These are phyloP conservation scores for Penicillium paradoxum DNA, from an alignment of 495 filamentous ascomycete species.

Conservation along the genomic window DNA sequence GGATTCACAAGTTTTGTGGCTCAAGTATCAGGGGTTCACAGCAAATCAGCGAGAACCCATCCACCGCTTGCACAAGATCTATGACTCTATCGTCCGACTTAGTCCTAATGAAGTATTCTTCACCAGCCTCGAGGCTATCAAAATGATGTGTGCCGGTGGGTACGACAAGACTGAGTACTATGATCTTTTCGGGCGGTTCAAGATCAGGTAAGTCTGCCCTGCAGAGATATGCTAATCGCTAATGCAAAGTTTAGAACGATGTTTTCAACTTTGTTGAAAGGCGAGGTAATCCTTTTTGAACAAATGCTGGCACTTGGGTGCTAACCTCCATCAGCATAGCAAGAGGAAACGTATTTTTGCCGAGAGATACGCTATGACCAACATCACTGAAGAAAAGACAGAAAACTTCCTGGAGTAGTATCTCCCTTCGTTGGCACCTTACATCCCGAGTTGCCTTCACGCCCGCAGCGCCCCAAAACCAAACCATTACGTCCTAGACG, in stretches of 20 bases:
- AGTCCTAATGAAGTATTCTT: conserved; percentile 60
- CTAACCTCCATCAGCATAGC: conserved; percentile 44
- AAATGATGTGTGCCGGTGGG: conserved; percentile 63
- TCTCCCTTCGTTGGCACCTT: conserved; percentile 20
- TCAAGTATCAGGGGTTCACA: conserved; percentile 56
- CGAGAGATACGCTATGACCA: conserved; percentile 62
- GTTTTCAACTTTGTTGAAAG: conserved; percentile 56
- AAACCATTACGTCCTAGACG: conserved; percentile 36
- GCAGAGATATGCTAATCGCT: conserved; percentile 1
- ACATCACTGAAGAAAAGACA: conserved; percentile 45
- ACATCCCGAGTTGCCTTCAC: conserved; percentile 24
- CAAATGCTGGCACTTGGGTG: neutral
- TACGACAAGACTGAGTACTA: conserved; percentile 68
- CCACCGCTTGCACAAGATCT: conserved; percentile 49
- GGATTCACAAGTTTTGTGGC: conserved; percentile 45
- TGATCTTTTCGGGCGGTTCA: conserved; percentile 55
- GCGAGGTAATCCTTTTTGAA: conserved; percentile 31
- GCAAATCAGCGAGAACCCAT: conserved; percentile 50
- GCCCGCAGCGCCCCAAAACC: conserved; percentile 28
- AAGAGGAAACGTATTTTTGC: conserved; percentile 56
- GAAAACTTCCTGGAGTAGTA: conserved; percentile 30
- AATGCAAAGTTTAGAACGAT: conserved; percentile 41
- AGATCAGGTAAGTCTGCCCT: conserved; percentile 36
- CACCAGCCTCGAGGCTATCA: conserved; percentile 51
- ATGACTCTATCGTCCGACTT: conserved; percentile 54